phyloP scores from a whole-genome alignment of 2,329 filamentous ascomycete genomes.

The Fusarium irregulare region DNA sequence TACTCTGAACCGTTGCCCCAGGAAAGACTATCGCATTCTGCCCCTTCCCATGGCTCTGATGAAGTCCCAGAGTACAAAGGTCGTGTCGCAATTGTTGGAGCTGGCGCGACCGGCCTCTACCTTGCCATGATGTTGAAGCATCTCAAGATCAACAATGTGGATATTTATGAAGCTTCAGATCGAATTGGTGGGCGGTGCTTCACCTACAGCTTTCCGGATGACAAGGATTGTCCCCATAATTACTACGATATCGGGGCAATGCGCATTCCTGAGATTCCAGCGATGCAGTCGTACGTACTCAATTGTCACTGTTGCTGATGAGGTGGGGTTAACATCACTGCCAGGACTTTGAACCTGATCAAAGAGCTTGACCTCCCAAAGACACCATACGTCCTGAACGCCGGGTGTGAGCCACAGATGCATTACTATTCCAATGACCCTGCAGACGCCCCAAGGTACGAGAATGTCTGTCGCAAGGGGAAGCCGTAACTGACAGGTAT shows the following conservation, averaged over 20 bases:
- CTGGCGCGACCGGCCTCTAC: slow-evolving; percentile 26
- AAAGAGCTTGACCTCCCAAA: not conserved
- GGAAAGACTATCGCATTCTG: not conserved
- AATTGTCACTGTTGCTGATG: rapidly evolving
- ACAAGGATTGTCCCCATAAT: slow-evolving; percentile 13
- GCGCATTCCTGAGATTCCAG: slow-evolving; percentile 28
- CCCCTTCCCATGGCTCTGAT: not conserved
- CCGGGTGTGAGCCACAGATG: slow-evolving; percentile 3
- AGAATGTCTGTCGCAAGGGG: too few relatives aligned
- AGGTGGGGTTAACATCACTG: rapidly evolving
- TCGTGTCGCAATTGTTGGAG: slow-evolving; percentile 25
- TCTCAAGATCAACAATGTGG: slow-evolving; percentile 17
- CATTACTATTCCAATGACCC: slow-evolving; percentile 6
- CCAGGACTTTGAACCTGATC: slow-evolving; percentile 8
- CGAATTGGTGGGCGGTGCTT: slow-evolving; percentile 19
- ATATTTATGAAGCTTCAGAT: slow-evolving; percentile 26
- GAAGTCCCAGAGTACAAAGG: slow-evolving; percentile 1
- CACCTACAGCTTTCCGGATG: slow-evolving; percentile 7
- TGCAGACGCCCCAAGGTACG: not conserved
- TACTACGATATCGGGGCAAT: slow-evolving; percentile 35
- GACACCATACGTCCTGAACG: not conserved
- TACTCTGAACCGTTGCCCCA: not conserved
- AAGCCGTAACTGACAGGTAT: not conserved
- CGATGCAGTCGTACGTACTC: slow-evolving; percentile 20
- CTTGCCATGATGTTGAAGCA: slow-evolving; percentile 33